phyloP scores from a whole-genome alignment of 768 basidiomycete species.

The Trametopsis cervina region DNA sequence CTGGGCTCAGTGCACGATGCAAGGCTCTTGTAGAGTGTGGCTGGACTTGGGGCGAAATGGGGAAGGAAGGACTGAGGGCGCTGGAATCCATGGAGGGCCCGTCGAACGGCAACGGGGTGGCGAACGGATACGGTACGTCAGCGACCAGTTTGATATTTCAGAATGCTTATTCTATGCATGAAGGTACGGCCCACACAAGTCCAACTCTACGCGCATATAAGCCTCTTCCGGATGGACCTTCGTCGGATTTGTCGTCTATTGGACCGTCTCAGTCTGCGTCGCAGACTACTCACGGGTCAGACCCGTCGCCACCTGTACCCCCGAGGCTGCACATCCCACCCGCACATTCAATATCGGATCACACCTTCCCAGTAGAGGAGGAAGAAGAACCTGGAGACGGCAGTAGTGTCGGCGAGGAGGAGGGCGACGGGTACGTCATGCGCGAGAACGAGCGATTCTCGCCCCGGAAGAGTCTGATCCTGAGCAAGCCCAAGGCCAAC shows the following conservation, averaged over 20 bases:
- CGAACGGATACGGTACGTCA: constrained; percentile 2
- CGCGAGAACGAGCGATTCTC: constrained; percentile 54
- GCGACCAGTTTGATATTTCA: too few species aligned
- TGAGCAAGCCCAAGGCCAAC: constrained; percentile 6
- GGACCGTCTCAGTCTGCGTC: constrained; percentile 76
- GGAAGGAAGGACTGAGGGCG: constrained; percentile 50
- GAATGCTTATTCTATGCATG: not conserved
- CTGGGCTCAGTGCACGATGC: constrained; percentile 57
- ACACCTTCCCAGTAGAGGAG: constrained; percentile 23
- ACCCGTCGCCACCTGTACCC: constrained; percentile 12
- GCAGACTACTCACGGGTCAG: constrained; percentile 35
- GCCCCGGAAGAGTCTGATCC: not conserved
- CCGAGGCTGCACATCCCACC: constrained; percentile 35
- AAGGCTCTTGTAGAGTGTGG: constrained; percentile 65
- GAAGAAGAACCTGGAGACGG: constrained; percentile 19
- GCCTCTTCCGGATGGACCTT: constrained; percentile 12
- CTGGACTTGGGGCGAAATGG: constrained; percentile 60
- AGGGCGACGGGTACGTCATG: constrained; percentile 30
- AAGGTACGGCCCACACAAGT: constrained; percentile 3
- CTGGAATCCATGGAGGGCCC: constrained; percentile 23
- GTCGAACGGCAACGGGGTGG: constrained; percentile 21
- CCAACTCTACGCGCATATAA: constrained; percentile 3
- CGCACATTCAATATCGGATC: constrained; percentile 43
- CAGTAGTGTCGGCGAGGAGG: constrained; percentile 33
- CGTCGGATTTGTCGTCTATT: constrained; percentile 57